Percentiles rank a stretch among this genome's conserved stretches.
Conservation (phyloP, 176 grass and related monocot genomes). For the Aechmea fasciata region DNA sequence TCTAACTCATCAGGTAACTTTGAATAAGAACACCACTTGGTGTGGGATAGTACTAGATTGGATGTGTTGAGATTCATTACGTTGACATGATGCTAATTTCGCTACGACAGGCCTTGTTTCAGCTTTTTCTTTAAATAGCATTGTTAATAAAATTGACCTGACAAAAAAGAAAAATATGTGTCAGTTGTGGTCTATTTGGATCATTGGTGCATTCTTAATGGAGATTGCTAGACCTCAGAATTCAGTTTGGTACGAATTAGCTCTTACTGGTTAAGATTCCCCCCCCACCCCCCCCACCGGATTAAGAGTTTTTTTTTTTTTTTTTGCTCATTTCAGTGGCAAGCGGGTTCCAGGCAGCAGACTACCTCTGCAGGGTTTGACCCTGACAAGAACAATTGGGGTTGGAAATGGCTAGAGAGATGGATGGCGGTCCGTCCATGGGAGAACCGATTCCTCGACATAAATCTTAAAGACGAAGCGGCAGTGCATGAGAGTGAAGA, state of each 20-base stretch:
- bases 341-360: slow-evolving; percentile 15
- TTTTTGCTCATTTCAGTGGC: slow-evolving; percentile 8
- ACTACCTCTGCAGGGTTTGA: slow-evolving; percentile 5
- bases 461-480: slow-evolving; percentile 40
- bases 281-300: no score
- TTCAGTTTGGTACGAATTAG: not conserved
- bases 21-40: not conserved
- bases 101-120: no score
- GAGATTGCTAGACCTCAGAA: not conserved
- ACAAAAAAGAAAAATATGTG: no score
- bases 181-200: no score
- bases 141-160: no score
- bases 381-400: slow-evolving; percentile 18
- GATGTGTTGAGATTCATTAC: not conserved
- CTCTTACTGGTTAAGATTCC: not conserved
- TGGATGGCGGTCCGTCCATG: slow-evolving; percentile 23
- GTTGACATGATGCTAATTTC: not conserved
- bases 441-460: slow-evolving; percentile 31
- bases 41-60: not conserved
- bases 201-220: no score
- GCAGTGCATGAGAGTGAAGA: slow-evolving; percentile 21
- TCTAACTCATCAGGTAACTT: slow-evolving; percentile 84
- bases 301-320: not conserved
- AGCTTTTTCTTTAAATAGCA: no score
- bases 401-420: slow-evolving; percentile 19